These are phyloP conservation scores for Trametes villosa DNA, from an alignment of 768 basidiomycete species.

Conservation along the genomic window DNA sequence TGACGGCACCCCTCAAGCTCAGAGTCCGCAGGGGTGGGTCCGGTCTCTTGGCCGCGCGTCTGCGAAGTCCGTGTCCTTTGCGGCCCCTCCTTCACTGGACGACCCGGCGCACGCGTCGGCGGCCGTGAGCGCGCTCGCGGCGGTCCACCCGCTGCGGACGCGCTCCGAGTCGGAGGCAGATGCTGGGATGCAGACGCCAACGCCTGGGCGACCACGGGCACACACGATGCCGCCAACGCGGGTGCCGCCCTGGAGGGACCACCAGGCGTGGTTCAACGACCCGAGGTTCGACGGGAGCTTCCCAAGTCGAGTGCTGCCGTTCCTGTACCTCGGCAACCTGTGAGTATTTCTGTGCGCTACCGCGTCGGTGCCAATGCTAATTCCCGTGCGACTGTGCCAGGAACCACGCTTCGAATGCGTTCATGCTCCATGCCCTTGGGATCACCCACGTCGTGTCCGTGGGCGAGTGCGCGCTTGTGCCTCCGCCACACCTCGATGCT, in stretches of 20 bases:
- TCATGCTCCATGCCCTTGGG: slow-evolving; percentile 94
- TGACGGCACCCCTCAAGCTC: slow-evolving; percentile 1
- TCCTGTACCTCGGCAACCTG: slow-evolving; percentile 94
- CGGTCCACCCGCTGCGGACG: slow-evolving; percentile 18
- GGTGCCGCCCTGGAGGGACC: slow-evolving; percentile 45
- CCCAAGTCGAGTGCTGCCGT: slow-evolving; percentile 90
- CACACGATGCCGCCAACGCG: slow-evolving; percentile 71
- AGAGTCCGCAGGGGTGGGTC: slow-evolving; percentile 13
- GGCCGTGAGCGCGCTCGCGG: slow-evolving; percentile 2
- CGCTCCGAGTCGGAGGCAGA: slow-evolving; percentile 21
- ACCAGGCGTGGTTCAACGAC: slow-evolving; percentile 95
- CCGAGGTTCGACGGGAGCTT: slow-evolving; percentile 94
- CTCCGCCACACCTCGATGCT: slow-evolving; percentile 58
- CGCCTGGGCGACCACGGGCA: slow-evolving; percentile 60
- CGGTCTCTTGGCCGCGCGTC: slow-evolving; percentile 16
- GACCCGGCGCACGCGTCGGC: background rate
- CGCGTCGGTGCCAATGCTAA: slow-evolving; percentile 5
- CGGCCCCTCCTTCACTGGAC: slow-evolving; percentile 8
- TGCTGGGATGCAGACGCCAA: slow-evolving; percentile 1
- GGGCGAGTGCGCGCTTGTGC: slow-evolving; percentile 90
- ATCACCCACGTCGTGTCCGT: slow-evolving; percentile 98
- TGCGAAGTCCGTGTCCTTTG: slow-evolving; percentile 27
- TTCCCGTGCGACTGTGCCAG: slow-evolving; percentile 42
- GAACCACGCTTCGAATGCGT: slow-evolving; percentile 92
- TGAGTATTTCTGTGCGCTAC: slow-evolving; percentile 47